phyloP scores from a whole-genome alignment of 2,329 filamentous ascomycete genomes.

The Hypoxylon sp. region DNA sequence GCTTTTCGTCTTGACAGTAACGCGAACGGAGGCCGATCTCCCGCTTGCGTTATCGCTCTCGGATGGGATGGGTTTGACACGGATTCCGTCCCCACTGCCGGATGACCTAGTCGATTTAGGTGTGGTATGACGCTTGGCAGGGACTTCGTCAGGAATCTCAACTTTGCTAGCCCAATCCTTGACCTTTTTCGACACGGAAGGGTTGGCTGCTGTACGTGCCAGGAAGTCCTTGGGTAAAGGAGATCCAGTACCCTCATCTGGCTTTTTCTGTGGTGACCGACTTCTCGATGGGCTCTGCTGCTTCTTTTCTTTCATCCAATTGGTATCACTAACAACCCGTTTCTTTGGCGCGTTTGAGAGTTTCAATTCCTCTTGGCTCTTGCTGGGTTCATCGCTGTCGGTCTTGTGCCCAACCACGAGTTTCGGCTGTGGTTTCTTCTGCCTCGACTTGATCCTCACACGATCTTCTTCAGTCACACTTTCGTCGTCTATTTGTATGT shows the following conservation, averaged over 20 bases:
- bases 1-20: constrained; percentile 40
- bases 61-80: constrained; percentile 51
- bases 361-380: constrained; percentile 55
- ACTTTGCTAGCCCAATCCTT: constrained; percentile 71
- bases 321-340: constrained; percentile 90
- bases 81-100: constrained; percentile 56
- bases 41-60: constrained; percentile 42
- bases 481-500: constrained; percentile 69
- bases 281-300: constrained; percentile 62
- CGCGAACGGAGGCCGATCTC: constrained; percentile 42
- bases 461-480: constrained; percentile 73
- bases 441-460: constrained; percentile 66
- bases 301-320: constrained; percentile 78
- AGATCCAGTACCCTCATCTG: constrained; percentile 52
- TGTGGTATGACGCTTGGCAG: constrained; percentile 54
- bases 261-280: constrained; percentile 54
- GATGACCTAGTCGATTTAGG: constrained; percentile 56
- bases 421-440: constrained; percentile 58
- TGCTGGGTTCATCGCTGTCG: constrained; percentile 48
- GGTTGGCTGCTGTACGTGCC: constrained; percentile 65
- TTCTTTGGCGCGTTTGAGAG: constrained; percentile 80
- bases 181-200: constrained; percentile 69
- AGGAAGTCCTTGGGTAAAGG: constrained; percentile 71
- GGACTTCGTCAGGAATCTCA: constrained; percentile 60
- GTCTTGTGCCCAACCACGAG: constrained; percentile 49